phyloP scores from a whole-genome alignment of 1,139 yeast genomes.

The Yamadazyma songkhlaensis region DNA sequence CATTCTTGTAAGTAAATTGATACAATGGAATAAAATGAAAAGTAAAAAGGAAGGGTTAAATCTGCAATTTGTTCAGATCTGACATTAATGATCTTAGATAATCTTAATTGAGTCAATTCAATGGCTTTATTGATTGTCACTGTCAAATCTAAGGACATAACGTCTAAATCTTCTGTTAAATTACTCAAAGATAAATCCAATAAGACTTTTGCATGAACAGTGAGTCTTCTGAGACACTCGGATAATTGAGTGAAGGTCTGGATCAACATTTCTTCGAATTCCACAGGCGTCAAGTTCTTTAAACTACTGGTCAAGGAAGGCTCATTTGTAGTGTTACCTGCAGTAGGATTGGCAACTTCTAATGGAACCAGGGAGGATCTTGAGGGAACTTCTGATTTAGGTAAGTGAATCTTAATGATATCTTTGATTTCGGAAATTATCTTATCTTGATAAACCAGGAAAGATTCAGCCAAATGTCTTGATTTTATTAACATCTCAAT shows the following conservation, averaged over 20 bases:
- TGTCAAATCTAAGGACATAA: conserved; percentile 64
- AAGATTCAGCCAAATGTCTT: conserved; percentile 63
- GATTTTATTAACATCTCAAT: conserved; percentile 60
- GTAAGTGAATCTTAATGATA: conserved; percentile 65
- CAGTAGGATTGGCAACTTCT: conserved; percentile 11
- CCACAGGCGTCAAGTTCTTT: conserved; percentile 64
- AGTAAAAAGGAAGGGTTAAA: conserved; percentile 52
- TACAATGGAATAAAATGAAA: conserved; percentile 64
- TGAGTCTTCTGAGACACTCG: conserved; percentile 70
- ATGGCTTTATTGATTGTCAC: conserved; percentile 62
- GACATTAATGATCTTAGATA: conserved; percentile 76
- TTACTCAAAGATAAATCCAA: conserved; percentile 69
- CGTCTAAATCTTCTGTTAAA: conserved; percentile 34
- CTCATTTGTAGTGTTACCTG: conserved; percentile 7
- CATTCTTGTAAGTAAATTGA: conserved; percentile 77
- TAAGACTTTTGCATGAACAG: conserved; percentile 74
- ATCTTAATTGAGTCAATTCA: conserved; percentile 69
- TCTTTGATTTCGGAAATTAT: conserved; percentile 69
- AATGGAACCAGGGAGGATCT: conserved; percentile 32
- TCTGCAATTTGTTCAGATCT: conserved; percentile 70
- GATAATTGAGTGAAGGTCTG: conserved; percentile 63
- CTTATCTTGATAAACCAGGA: conserved; percentile 62
- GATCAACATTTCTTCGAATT: conserved; percentile 69
- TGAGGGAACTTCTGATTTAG: conserved; percentile 29
- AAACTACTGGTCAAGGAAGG: conserved; percentile 46